Base-by-base conservation (phyloP, 2,329 filamentous ascomycete species). In the Beauveria pseudobassiana region DNA sequence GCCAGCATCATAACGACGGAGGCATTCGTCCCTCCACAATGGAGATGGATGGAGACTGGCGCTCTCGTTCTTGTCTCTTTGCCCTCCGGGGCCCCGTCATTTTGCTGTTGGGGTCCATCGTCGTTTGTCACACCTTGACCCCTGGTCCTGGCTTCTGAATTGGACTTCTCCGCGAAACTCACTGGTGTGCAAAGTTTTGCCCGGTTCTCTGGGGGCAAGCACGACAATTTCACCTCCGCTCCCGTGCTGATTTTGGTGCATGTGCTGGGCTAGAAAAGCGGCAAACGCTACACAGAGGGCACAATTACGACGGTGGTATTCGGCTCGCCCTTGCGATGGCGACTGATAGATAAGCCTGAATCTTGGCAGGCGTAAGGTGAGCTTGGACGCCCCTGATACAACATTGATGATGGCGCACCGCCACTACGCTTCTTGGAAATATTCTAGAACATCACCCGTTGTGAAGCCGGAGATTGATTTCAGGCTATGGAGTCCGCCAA, bases 71-170 rank as follows among this genome's bases (percentile, higher is more conserved):
- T 38, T 38, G 34, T 45, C 24, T 38, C 16, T 34, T 62, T 22
- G 34, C 12, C 12, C 34, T 38, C 34, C 28, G 60, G 60, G 60
- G 60, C 60, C 53, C 60, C 59, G 53, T 50, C 46, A 57, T 62
- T 52, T 38, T 22, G 40, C 28, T 28, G 12, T 28, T 49, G 28
- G 59, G 59, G 40, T 28, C 56, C 57, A 38, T 55, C 52, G 26
- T 55, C 8, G 10, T 55, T 24, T 38, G 5, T 16, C 34, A 38
- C 34, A 38, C 14, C 5, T 38, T 38, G 34, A 16, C 5, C 34
- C 54, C 26, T 57, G 28, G 26, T 9, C 54, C 26, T 48, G 26
- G 42, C 30, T 30, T 34, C 9, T 16, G 22, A 38, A 38, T 38
- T 3, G 34, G 12, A 14, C 5, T 38, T 38, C 5, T 38, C 34